These are phyloP conservation scores for Trapa bicornis DNA, from an alignment of 345 rosid genomes.

Conservation along the genomic window DNA sequence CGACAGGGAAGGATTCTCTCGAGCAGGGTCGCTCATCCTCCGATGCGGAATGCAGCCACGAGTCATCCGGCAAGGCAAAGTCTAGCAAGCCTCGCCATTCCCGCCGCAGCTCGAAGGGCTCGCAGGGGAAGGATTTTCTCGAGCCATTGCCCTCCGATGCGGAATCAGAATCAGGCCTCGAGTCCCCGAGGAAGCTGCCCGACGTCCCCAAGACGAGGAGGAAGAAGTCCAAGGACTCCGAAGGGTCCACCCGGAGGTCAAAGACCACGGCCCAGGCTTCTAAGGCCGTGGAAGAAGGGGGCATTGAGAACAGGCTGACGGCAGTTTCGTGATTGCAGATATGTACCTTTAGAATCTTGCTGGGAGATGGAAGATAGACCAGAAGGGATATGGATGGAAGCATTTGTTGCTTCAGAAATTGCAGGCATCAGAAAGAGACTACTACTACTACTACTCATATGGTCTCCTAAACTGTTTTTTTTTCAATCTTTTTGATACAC, in stretches of 20 bases:
- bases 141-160: conserved; percentile 6
- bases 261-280: not conserved
- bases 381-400: not conserved
- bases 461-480: no score
- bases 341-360: not conserved
- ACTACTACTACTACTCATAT: no score
- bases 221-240: conserved; percentile 41
- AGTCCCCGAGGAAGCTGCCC: conserved; percentile 10
- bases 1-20: conserved; percentile 18
- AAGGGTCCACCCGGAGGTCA: conserved; percentile 25
- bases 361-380: not conserved
- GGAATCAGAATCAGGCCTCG: conserved; percentile 8
- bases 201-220: conserved; percentile 30
- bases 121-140: conserved; percentile 18
- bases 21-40: conserved; percentile 3
- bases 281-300: not conserved
- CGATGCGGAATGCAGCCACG: conserved; percentile 6
- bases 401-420: not conserved
- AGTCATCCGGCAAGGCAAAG: conserved; percentile 21
- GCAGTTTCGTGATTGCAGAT: not conserved
- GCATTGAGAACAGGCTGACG: not conserved
- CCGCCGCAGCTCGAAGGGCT: conserved; percentile 31
- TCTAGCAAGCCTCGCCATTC: conserved; percentile 35
- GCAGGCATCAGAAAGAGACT: not conserved
- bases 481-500: not conserved